phyloP scores from a whole-genome alignment of 257 asterid species.

The Galeopsis tetrahit region DNA sequence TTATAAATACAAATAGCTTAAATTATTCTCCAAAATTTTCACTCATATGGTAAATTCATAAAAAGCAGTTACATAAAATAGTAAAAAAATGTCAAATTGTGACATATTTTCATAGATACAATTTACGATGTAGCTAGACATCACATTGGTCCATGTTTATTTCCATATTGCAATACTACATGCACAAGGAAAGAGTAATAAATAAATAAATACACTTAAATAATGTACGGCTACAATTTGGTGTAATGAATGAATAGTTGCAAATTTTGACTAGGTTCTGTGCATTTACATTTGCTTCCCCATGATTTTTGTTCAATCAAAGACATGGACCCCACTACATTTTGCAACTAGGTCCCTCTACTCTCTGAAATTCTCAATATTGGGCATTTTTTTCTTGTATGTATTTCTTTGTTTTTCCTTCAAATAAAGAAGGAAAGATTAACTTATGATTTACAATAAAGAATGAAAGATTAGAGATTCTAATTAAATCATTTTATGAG shows the following conservation, averaged over 20 bases:
- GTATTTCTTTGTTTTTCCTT: neutral
- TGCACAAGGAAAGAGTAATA: neutral
- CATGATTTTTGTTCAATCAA: constrained; percentile 33
- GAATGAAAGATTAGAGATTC: too few relatives aligned
- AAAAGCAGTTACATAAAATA: neutral
- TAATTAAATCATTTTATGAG: too few relatives aligned
- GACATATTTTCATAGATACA: constrained; percentile 26
- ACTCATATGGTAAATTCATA: constrained; percentile 14
- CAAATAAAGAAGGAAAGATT: neutral
- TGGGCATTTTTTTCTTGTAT: neutral
- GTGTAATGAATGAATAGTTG: constrained; percentile 40
- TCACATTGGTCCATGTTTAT: constrained; percentile 38
- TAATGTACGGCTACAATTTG: constrained; percentile 24
- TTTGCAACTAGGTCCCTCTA: constrained; percentile 38
- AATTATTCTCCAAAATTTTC: neutral
- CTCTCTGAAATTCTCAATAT: constrained; percentile 19
- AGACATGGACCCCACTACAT: constrained; percentile 12
- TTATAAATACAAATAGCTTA: neutral
- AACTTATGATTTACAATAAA: neutral
- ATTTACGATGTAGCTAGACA: constrained; percentile 36
- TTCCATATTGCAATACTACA: constrained; percentile 4
- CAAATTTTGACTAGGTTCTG: constrained; percentile 44
- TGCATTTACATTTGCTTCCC: constrained; percentile 44
- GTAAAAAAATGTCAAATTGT: constrained; percentile 13
- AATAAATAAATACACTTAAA: neutral